Evolutionary conservation across 2,329 filamentous ascomycete genomes (phyloP), one percentile per base, ranked within the genome.

Genomic region (Ustulina deusta): DNA sequence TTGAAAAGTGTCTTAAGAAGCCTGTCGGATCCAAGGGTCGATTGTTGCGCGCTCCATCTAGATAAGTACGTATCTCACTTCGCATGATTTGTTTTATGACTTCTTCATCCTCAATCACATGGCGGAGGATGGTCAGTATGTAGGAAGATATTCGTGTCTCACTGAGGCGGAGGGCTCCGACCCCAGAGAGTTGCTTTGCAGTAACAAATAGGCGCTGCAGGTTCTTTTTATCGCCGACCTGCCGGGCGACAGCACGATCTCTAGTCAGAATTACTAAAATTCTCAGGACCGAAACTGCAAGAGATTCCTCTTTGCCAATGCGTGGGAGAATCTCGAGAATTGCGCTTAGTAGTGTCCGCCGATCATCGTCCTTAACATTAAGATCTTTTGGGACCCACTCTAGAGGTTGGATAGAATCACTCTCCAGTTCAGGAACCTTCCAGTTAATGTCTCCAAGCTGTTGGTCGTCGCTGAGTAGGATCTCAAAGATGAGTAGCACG

Each of bases 41-140:
- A 34, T 81, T 77, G 49, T 80, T 83, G 40, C 85, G 80, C 6
- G 80, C 76, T 68, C 85, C 84, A 61, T 93, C 89, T 72, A 97
- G 93, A 74, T 88, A 90, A n/a, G 87, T 83, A 71, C 90, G 89
- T 74, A 99, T 97, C 77, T 98, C 95, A 32, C 90, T 91, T 59
- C 91, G 88, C 92, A 99, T 97, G 68, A 97, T 90, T 77, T 97
- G 93, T 72, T 92, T 93, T 68, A 98, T 87, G 1, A 91, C 96
- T 20, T 94, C 91, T 57, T 97, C 93, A 75, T 99, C 97, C 80
- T 99, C 96, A 61, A 98, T 89, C 71, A 99, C 91, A 76, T 99
- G 96, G 46, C 97, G 90, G 49, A 99, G 83, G 60, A 97, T 91
- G 13, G 95, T 87, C 86, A 98, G 91, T 74, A 97, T 91, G 65